These are phyloP conservation scores for Cyberlindnera xishuangbannaensis DNA, from an alignment of 805 yeast species.

Conservation along the genomic window DNA sequence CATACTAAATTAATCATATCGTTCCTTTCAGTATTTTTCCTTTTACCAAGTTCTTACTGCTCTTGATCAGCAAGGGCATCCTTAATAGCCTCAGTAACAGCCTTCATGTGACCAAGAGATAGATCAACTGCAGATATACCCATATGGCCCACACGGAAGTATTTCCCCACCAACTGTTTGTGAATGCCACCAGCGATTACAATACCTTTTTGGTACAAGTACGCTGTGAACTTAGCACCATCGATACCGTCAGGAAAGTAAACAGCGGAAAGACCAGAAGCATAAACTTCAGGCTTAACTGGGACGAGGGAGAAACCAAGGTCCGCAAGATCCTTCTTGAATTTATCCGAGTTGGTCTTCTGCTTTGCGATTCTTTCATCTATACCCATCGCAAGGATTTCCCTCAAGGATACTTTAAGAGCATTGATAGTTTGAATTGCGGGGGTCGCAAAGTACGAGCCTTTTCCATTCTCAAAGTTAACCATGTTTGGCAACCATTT, in stretches of 20 bases:
- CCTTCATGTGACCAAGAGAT: slow-evolving; percentile 47
- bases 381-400: slow-evolving; percentile 53
- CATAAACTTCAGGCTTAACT: slow-evolving; percentile 51
- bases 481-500: slow-evolving; percentile 88
- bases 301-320: slow-evolving; percentile 70
- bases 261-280: slow-evolving; percentile 82
- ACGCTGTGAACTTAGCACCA: slow-evolving; percentile 58
- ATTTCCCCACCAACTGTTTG: slow-evolving; percentile 69
- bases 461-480: slow-evolving; percentile 76
- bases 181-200: slow-evolving; percentile 89
- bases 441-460: slow-evolving; percentile 95
- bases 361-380: slow-evolving; percentile 62
- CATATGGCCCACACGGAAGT: slow-evolving; percentile 96
- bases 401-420: slow-evolving; percentile 66
- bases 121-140: slow-evolving; percentile 68
- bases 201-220: slow-evolving; percentile 57
- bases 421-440: slow-evolving; percentile 84
- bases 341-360: slow-evolving; percentile 50
- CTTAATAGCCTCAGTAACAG: slow-evolving; percentile 41
- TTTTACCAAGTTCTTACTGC: neutral
- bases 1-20: no score
- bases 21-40: no score
- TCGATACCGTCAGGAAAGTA: slow-evolving; percentile 73
- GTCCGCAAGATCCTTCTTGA: slow-evolving; percentile 48
- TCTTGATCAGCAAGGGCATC: slow-evolving; percentile 35